Percentiles rank a stretch among this genome's conserved stretches.
phyloP scores from a whole-genome alignment of 768 basidiomycete genomes.

The Cyclocybe cylindracea region DNA sequence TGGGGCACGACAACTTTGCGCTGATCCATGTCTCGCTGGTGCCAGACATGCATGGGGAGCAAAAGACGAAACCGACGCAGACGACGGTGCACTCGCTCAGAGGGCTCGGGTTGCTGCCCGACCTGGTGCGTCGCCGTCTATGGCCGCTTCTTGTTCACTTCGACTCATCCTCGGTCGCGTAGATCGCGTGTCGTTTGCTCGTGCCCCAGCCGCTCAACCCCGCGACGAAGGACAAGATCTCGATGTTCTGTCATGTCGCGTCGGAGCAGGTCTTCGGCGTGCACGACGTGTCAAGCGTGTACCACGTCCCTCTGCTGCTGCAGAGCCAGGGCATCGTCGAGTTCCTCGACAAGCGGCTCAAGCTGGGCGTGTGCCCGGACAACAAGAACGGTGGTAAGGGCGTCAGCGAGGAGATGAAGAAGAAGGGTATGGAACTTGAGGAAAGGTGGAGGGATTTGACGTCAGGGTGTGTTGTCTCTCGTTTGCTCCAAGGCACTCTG shows the following conservation, averaged over 20 bases:
- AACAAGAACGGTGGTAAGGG: constrained; percentile 2
- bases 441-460: constrained; percentile 84
- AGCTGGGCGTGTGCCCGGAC: constrained; percentile 53
- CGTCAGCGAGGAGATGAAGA: constrained; percentile 54
- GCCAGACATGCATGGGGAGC: constrained; percentile 98
- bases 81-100: constrained; percentile 93
- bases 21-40: constrained; percentile 96
- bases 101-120: constrained; percentile 90
- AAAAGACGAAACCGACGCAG: constrained; percentile 99
- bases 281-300: constrained; percentile 95
- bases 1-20: constrained; percentile 95
- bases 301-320: constrained; percentile 93
- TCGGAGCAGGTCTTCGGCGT: constrained; percentile 91
- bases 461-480: constrained; percentile 53
- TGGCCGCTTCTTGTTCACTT: neutral
- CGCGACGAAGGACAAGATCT: constrained; percentile 92
- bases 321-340: constrained; percentile 90
- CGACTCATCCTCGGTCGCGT: neutral
- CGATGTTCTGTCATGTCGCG: constrained; percentile 98
- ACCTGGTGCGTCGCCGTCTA: constrained; percentile 64
- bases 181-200: constrained; percentile 93
- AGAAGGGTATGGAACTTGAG: constrained; percentile 66
- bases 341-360: constrained; percentile 82
- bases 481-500: neutral
- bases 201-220: constrained; percentile 79